phyloP scores from a whole-genome alignment of 331 rosid genomes.

The Quercus phellos region DNA sequence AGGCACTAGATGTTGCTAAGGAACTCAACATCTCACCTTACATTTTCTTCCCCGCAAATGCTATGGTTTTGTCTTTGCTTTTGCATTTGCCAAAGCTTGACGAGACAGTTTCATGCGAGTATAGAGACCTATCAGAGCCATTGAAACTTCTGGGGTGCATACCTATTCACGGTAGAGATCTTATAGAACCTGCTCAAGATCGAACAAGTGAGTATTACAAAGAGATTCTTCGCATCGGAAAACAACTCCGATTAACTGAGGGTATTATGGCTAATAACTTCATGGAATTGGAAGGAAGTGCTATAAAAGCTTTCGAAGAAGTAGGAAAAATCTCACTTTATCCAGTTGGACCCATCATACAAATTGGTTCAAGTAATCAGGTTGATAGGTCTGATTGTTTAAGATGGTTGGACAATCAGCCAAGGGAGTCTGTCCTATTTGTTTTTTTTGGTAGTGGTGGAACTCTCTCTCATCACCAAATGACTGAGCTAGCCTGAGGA shows the following conservation, averaged over 20 bases:
- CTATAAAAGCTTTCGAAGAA: constrained; percentile 8
- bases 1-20: background rate
- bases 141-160: background rate
- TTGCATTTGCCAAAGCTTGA: background rate
- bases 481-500: constrained; percentile 34
- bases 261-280: constrained; percentile 31
- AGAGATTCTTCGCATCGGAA: constrained; percentile 5
- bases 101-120: background rate
- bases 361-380: background rate
- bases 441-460: constrained; percentile 48
- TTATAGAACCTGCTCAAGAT: background rate
- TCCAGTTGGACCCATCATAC: constrained; percentile 36
- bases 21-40: background rate
- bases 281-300: constrained; percentile 23
- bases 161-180: constrained; percentile 14
- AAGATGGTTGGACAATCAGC: constrained; percentile 35
- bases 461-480: constrained; percentile 26
- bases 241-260: constrained; percentile 5
- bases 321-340: constrained; percentile 10
- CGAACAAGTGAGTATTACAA: constrained; percentile 18
- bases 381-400: constrained; percentile 19
- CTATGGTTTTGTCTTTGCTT: background rate
- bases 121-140: background rate
- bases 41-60: background rate
- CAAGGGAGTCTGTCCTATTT: constrained; percentile 20